Percentiles rank a stretch among this genome's conserved stretches.
Evolutionary conservation across 306 rosid genomes (phyloP).

Genomic region (Medicago ruthenica): DNA sequence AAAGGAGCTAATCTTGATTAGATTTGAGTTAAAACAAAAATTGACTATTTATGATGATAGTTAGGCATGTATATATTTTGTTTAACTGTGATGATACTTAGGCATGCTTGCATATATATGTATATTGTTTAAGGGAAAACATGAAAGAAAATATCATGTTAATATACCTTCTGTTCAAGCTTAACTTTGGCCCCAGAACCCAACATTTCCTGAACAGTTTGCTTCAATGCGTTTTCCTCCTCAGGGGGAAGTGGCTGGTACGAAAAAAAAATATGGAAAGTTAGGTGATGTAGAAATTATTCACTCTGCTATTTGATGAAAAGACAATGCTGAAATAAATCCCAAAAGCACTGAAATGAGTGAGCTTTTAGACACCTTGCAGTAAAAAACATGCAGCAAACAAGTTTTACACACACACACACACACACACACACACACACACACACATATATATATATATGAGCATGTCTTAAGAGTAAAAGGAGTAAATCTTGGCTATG

Average conservation of each 20-base stretch:
- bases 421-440: background rate
- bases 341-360: background rate
- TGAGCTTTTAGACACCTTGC: constrained; percentile 1
- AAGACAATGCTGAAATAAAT: constrained; percentile 22
- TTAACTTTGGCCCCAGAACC: constrained; percentile 77
- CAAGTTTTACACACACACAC: constrained; percentile 12
- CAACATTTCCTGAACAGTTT: constrained; percentile 73
- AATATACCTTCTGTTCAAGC: constrained; percentile 87
- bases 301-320: constrained; percentile 1
- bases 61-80: background rate
- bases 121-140: background rate
- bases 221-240: constrained; percentile 91
- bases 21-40: background rate
- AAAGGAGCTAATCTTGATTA: background rate
- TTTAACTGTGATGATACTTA: background rate
- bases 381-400: background rate
- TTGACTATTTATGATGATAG: background rate
- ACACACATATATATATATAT: background rate
- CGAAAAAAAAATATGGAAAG: constrained; percentile 23
- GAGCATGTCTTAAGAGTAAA: background rate
- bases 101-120: background rate
- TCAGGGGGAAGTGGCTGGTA: constrained; percentile 81
- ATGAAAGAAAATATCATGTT: background rate
- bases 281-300: constrained; percentile 21
- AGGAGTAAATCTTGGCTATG: background rate